These are phyloP conservation scores for Lasiosphaeris hirsuta DNA, from an alignment of 495 filamentous ascomycete species.

Conservation along the genomic window DNA sequence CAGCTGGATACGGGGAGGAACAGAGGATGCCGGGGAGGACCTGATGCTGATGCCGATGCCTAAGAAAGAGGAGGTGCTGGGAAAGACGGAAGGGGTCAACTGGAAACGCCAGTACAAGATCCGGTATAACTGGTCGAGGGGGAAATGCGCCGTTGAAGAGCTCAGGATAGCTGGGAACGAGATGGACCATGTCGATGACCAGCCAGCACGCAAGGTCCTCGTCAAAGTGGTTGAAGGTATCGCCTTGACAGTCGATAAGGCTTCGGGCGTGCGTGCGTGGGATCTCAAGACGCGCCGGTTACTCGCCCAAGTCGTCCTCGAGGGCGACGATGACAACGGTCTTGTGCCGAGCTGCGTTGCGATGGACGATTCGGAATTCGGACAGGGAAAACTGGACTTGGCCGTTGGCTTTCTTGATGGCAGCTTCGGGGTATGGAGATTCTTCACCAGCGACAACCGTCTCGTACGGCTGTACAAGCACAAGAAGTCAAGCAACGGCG, in stretches of 20 bases:
- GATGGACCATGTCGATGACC: not conserved
- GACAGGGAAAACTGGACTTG: conserved; percentile 45
- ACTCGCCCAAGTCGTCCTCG: conserved; percentile 45
- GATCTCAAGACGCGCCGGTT: conserved; percentile 58
- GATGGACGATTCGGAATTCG: conserved; percentile 47
- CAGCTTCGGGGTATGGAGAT: conserved; percentile 63
- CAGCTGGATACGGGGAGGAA: not conserved
- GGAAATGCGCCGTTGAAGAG: conserved; percentile 76
- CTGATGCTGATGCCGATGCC: conserved; percentile 32
- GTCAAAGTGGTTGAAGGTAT: conserved; percentile 71
- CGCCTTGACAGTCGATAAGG: conserved; percentile 72
- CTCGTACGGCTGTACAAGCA: conserved; percentile 55
- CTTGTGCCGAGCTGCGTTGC: conserved; percentile 64
- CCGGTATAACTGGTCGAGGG: conserved; percentile 86
- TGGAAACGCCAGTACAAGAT: conserved; percentile 94
- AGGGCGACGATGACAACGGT: conserved; percentile 16
- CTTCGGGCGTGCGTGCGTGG: conserved; percentile 74
- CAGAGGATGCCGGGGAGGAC: not conserved
- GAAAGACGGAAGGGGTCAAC: conserved; percentile 32
- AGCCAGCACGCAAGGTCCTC: conserved; percentile 44
- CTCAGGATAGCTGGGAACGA: conserved; percentile 54
- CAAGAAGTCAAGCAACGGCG: conserved; percentile 53
- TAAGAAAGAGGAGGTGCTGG: conserved; percentile 21
- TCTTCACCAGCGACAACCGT: conserved; percentile 42
- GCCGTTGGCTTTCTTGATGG: conserved; percentile 77